Evolutionary conservation across 2,329 filamentous ascomycete species (phyloP), one percentile per base, ranked within the genome.

Genomic region (Colletotrichum nymphaeae): DNA sequence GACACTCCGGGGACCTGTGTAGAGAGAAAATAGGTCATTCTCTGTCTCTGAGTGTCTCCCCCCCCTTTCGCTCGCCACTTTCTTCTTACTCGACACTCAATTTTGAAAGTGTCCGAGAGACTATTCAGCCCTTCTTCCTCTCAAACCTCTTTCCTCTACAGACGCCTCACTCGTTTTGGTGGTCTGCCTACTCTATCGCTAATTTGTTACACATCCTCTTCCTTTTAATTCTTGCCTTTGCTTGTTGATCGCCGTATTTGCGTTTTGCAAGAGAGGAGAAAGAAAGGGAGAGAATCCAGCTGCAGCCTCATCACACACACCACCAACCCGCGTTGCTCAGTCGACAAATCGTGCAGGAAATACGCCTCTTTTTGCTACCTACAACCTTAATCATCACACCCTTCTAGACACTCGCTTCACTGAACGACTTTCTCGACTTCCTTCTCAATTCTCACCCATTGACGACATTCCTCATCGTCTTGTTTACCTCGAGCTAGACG

Each of bases 161-260:
- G 64, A 84, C 83, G 83, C 85, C 85, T 90, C 90, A 88, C 85
- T 92, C 89, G 89, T 86, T 91, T 84, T 86, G 87, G 86, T 86
- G 85, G 84, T 80, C 83, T 84, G 79, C 78, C 56, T 76, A 75
- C 77, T 68, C 81, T 74, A 77, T 86, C 84, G 80, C 82, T 86
- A 77, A 78, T 76, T 75, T 67, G 69, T 76, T 63, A 64, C 69
- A 67, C 69, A 68, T 62, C 74, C 70, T 67, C 74, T 56, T 76
- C 26, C 76, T 74, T 72, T 72, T 71, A 46, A 12, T 32, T 75
- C 76, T 64, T 49, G 16, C 37, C 24, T 32, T 66, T 57, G 16
- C 52, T 24, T 22, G n/a, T 32, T 35, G n/a, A 52, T 59, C 71
- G 49, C 28, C 63, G 28, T 64, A n/a, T 58, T 42, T 46, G 69